Percentiles rank a stretch among this genome's conserved stretches.
These are phyloP conservation scores for Fagopyrum esculentum DNA, from an alignment of 148 eudicot species.

Conservation along the genomic window DNA sequence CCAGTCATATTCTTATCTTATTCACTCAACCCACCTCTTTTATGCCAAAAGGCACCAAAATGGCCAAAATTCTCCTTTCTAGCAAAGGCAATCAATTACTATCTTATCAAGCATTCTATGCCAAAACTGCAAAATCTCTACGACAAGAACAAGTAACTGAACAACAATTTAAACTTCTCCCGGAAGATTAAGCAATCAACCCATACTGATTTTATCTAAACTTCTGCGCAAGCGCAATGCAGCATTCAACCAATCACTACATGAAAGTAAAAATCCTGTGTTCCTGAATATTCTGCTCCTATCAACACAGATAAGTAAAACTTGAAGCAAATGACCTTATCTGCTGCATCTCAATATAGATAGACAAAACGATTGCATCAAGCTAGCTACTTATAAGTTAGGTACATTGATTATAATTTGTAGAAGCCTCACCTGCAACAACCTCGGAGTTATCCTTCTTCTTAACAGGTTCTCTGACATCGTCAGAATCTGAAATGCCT, in stretches of 20 bases:
- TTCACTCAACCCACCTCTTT: neutral
- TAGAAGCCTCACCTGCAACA: conserved; percentile 30
- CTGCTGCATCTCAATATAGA: neutral
- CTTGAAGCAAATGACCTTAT: neutral
- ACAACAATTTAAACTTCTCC: neutral
- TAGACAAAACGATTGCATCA: neutral
- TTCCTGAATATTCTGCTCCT: neutral
- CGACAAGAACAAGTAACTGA: neutral
- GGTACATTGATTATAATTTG: no score
- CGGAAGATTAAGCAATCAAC: neutral
- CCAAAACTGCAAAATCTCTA: neutral
- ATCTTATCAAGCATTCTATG: neutral
- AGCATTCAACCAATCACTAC: neutral
- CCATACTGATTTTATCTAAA: neutral
- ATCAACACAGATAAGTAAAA: neutral
- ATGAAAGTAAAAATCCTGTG: neutral
- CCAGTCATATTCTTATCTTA: neutral
- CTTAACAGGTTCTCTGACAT: conserved; percentile 21
- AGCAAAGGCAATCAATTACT: neutral
- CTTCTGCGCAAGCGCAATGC: neutral
- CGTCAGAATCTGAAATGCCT: conserved; percentile 26
- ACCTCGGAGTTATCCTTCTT: conserved; percentile 17
- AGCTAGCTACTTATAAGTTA: no score
- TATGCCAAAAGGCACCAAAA: neutral
- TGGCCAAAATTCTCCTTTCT: neutral